Base-by-base conservation (phyloP, 441 rosid genomes). In the Iberis amara region DNA sequence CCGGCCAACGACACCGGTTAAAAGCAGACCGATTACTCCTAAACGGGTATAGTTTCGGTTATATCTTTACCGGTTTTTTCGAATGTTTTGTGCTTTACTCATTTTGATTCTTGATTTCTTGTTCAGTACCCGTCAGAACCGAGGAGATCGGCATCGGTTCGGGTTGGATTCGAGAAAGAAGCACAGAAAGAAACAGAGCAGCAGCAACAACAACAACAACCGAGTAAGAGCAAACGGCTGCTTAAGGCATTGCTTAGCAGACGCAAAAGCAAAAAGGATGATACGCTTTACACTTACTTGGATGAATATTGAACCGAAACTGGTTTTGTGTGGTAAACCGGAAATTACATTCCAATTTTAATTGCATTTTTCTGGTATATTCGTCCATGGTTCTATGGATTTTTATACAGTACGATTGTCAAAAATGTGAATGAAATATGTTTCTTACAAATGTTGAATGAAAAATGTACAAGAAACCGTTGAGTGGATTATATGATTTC, bases 181-280 rank as follows among this genome's bases (percentile, higher is more conserved):
- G 71, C 55, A 64, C 46, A 64, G n/a, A 84, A 69, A 69, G 85
- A 76, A 27, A 28, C 62, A 21, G 90, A 85, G 52, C 60, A 65
- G 15, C 68, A 63, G 23, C 68, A 65, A 7, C 89, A 68, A 15
- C 68, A 63, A 38, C 68, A 66, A 7, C 90, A 68, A 50, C 95
- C 82, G 2, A 91, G 95, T 79, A 91, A 85, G 69, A 83, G 96
- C 55, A 91, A 85, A 64, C 83, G 89, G 13, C 80, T 91, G 18
- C 95, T 87, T 43, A 85, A 85, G 74, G 84, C 95, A 8, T 70
- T 91, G 64, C 95, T 91, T 46, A 83, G 95, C 66, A 75, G 96
- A 47, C 95, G 96, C 62, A 91, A 91, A 72, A 77, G 90, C 3
- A 91, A 83, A 81, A 87, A 87, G 66, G 98, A 91, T 41, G 98